Base-by-base conservation (phyloP, 2,329 filamentous ascomycete genomes). In the Cercospora janseana region DNA sequence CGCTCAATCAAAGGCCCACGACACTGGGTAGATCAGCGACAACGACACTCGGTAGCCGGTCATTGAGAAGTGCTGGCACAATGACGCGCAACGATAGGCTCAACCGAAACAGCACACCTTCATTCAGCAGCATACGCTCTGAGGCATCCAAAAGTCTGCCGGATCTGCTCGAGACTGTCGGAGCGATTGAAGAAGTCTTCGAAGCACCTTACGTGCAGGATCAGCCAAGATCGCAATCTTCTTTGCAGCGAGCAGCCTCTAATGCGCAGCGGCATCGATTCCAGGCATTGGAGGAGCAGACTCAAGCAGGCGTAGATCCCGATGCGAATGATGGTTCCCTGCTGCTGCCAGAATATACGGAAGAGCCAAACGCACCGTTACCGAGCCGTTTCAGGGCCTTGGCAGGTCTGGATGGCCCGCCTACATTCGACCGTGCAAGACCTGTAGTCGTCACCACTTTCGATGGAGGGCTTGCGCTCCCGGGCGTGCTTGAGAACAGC, bases 291-390 rank as follows among this genome's bases (percentile, higher is more conserved):
- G 74, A 81, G 15, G 76, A 78, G 50, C 59, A 63, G 27, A 78
- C 76, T 24, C 78, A 79, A 18, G 65, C 66, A 26, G 57, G 61
- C 24, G 54, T 60, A 35, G 63, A 59, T 40, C 54, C 54, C 1
- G 87, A 91, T 64, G 86, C 86, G 7, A 86, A 88, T 62, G 87
- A 88, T 60, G 89, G 86, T 81, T 85, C 88, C n/a, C 83, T 88
- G 8, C 86, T 87, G 4, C 86, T 88, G 18, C 88, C 88, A 3
- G 86, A 87, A 1, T 93, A 93, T 61, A 79, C 82, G 24, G 80
- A 82, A 54, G 82, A 87, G 2, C 67, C 70, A 4, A 66, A 74
- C 43, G 64, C 67, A 31, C 67, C 67, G 26, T 48, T 70, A 2
- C 67, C 67, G 6, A 63, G 65, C 29, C 60, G 65, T 5, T 70